Evolutionary conservation across 805 yeast species (phyloP), one percentile per base, ranked within the genome.

Genomic region (Candida michaelii): DNA sequence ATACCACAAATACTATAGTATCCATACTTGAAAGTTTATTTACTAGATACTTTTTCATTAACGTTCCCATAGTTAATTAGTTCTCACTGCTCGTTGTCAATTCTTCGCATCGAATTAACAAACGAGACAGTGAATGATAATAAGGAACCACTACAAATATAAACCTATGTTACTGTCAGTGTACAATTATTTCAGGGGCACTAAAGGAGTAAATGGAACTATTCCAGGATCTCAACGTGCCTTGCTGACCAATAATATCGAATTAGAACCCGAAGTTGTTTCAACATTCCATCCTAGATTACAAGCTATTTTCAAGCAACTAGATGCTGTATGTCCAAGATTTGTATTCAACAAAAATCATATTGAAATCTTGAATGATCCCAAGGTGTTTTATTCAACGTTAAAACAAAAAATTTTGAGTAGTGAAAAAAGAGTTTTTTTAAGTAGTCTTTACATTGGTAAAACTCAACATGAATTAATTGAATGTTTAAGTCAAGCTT

Each of bases 371-470:
- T 49, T 90, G 24, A 66, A 69, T 16, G 72, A 74, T 42, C 99
- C 99, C 0, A 66, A 57, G 1, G 79, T 74, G n/a, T 93, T 93
- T 56, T 91, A 93, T 62, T 48, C 66, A 2, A 64, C 75, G 2
- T 65, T 93, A 39, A 86, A 81, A 53, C 35, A 53, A 2, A 85
- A 84, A 52, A 90, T 91, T 14, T 48, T 62, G 2, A 39, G 55
- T 0, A 91, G 98, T 1, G 63, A 84, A 41, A 47, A 63, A 5
- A 71, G 95, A 32, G 73, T 93, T 8, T 93, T 89, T 54, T 72
- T 93, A 27, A 84, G 96, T 4, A 83, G 96, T 1, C 69, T 93
- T 30, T 93, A 93, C 58, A 72, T 93, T 36, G 99, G 99, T 2
- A 85, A 83, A 52, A 61, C 80, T 1, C 96, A 93, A 60, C 65